Evolutionary conservation across 495 filamentous ascomycete species (phyloP).

Genomic region (Podospora tetraspora): DNA sequence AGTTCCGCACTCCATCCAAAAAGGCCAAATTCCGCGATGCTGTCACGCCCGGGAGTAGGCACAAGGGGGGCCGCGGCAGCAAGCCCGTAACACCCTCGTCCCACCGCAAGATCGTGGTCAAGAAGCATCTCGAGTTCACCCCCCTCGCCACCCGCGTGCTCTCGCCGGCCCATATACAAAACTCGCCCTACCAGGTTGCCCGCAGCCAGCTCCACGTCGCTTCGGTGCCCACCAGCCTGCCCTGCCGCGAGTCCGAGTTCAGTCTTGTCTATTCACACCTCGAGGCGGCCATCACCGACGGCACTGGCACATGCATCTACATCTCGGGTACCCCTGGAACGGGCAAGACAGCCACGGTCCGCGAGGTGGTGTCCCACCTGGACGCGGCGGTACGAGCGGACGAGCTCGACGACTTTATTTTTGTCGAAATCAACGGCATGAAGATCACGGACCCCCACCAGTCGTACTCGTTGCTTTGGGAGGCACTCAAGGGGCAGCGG

Average conservation of each 20-base stretch:
- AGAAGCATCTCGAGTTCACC: slow-evolving; percentile 91
- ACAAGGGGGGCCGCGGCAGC: slow-evolving; percentile 39
- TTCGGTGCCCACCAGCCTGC: slow-evolving; percentile 78
- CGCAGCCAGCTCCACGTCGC: slow-evolving; percentile 88
- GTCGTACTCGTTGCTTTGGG: slow-evolving; percentile 92
- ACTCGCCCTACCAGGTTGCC: slow-evolving; percentile 87
- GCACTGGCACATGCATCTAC: slow-evolving; percentile 92
- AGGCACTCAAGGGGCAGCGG: slow-evolving; percentile 87
- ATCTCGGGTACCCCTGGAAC: slow-evolving; percentile 99
- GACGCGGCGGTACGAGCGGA: slow-evolving; percentile 79
- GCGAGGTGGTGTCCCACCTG: slow-evolving; percentile 86
- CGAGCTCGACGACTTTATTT: slow-evolving; percentile 97
- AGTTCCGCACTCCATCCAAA: slow-evolving; percentile 33
- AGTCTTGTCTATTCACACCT: slow-evolving; percentile 86
- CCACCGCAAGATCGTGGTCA: slow-evolving; percentile 66
- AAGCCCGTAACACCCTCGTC: slow-evolving; percentile 60
- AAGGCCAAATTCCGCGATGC: slow-evolving; percentile 28
- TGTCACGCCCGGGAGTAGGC: slow-evolving; percentile 34
- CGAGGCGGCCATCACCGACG: slow-evolving; percentile 89
- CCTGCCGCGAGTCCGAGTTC: slow-evolving; percentile 91
- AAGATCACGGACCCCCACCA: slow-evolving; percentile 98
- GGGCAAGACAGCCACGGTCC: slow-evolving; percentile 95
- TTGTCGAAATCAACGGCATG: slow-evolving; percentile 99
- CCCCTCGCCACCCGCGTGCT: slow-evolving; percentile 84
- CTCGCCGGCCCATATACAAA: slow-evolving; percentile 67